Base-by-base conservation (phyloP, 768 basidiomycete species). In the Leccinum uliginosum region DNA sequence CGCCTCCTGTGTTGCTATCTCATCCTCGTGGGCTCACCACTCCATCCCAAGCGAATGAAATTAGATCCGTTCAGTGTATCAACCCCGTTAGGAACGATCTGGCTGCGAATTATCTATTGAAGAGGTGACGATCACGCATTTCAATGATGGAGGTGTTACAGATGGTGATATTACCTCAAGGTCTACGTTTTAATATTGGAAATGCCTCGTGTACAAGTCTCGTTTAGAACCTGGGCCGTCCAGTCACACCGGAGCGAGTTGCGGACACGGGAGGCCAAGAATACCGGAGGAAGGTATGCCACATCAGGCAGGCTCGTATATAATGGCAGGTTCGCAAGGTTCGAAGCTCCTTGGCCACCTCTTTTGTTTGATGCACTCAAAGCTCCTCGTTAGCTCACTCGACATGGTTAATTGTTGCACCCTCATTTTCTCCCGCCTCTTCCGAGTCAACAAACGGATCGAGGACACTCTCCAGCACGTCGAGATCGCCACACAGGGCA, bases 151-250 rank as follows among this genome's bases (percentile, higher is more conserved):
- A 57, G 50, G 60, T 47, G 50, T 45, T 51, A 65, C 57, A 67
- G 56, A 58, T 54, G 54, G 65, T 68, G 62, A 70, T 65, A 72
- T 72, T 72, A 72, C 72, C 59, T 72, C 69, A 73, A 62, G 57
- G 32, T 19, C 45, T 56, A 63, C 48, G 55, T 51, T 56, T 67
- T 67, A 60, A 67, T 63, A 56, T 66, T 63, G 61, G 59, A 65
- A 47, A 47, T 24, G 60, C 68, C 68, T 70, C 68, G 62, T 70
- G 62, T 70, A 65, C 54, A 50, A 17, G 62, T 43, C 65, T 57
- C 59, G 59, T 57, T 56, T 58, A 50, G 56, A 60, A 51, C 55
- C 38, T 58, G 35, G 48, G 50, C 24, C 60, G 55, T 60, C 49
- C 51, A 60, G 53, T 65, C 65, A 59, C 63, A 44, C 57, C 58